Evolutionary conservation across 257 asterid genomes (phyloP).

Genomic region (Haberlea rhodopensis): DNA sequence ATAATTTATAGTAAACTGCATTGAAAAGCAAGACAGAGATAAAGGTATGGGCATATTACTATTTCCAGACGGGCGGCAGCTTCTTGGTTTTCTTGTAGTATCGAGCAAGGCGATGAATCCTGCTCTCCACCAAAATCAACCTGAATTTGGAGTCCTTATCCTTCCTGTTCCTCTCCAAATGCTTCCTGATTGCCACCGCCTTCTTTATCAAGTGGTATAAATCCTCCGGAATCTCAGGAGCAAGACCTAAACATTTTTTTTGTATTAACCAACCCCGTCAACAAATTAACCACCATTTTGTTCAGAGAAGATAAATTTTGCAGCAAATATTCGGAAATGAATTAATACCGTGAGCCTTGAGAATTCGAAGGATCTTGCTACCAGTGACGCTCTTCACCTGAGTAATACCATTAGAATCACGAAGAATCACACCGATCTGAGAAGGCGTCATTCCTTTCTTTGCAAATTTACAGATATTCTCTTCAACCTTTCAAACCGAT

Average conservation of each 20-base stretch:
- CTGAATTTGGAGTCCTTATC: conserved; percentile 86
- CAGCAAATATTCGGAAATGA: not conserved
- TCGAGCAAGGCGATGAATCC: conserved; percentile 93
- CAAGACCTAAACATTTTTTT: conserved; percentile 54
- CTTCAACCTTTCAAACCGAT: conserved; percentile 49
- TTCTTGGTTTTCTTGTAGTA: conserved; percentile 94
- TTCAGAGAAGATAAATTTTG: not conserved
- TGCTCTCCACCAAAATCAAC: conserved; percentile 85
- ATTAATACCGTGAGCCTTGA: conserved; percentile 73
- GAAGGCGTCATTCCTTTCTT: conserved; percentile 78
- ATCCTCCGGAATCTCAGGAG: conserved; percentile 88
- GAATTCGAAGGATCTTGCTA: conserved; percentile 84
- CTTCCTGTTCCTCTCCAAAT: conserved; percentile 88
- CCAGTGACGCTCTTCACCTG: conserved; percentile 87
- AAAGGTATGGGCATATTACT: conserved; percentile 37
- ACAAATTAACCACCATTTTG: not conserved
- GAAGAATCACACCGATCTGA: conserved; percentile 82
- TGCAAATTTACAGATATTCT: conserved; percentile 72
- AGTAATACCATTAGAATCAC: conserved; percentile 85
- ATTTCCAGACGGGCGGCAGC: conserved; percentile 91
- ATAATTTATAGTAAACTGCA: not conserved
- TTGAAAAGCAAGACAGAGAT: not conserved
- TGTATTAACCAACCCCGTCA: not conserved
- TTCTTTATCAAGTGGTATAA: conserved; percentile 78
- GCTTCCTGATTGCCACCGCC: conserved; percentile 86